A percentile compares a stretch with the other conserved stretches of the same genome.
phyloP scores from a whole-genome alignment of 2,329 filamentous ascomycete genomes.

The Neofusicoccum parvum region DNA sequence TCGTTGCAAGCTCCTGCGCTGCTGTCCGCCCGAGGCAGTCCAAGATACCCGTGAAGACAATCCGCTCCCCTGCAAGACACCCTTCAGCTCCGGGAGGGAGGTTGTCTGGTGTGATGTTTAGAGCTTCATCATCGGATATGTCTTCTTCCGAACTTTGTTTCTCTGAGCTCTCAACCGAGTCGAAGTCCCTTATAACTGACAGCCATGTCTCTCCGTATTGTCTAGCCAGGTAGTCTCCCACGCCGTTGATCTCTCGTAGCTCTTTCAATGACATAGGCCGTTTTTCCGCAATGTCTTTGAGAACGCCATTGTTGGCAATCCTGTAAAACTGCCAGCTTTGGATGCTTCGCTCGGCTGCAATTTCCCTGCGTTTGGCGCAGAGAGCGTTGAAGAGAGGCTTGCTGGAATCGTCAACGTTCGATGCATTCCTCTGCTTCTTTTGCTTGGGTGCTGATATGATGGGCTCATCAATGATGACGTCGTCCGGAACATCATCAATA shows the following conservation, averaged over 20 bases:
- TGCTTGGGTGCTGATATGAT: background rate
- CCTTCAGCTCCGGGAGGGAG: background rate
- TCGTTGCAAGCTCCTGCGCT: background rate
- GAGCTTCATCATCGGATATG: background rate
- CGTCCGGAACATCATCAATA: background rate
- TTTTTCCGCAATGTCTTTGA: slow-evolving; percentile 29
- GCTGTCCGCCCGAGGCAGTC: background rate
- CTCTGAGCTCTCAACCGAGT: background rate
- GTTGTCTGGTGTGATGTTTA: background rate
- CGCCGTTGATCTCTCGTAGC: slow-evolving; percentile 31
- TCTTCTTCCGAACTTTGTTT: background rate
- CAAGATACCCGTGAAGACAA: slow-evolving; percentile 10
- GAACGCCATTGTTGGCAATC: slow-evolving; percentile 29
- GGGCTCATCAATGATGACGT: slow-evolving; percentile 6
- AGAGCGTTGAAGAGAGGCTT: background rate
- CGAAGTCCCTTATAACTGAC: slow-evolving; percentile 23
- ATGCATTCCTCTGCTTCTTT: too few relatives aligned
- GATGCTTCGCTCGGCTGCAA: slow-evolving; percentile 25
- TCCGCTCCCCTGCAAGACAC: background rate
- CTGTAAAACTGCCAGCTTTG: slow-evolving; percentile 17
- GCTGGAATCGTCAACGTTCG: background rate
- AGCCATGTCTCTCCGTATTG: slow-evolving; percentile 35
- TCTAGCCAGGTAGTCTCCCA: slow-evolving; percentile 27
- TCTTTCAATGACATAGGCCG: slow-evolving; percentile 27
- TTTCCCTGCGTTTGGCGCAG: slow-evolving; percentile 22